phyloP scores from a whole-genome alignment of 139 green algal genomes.

The Coccomyxa sp. region DNA sequence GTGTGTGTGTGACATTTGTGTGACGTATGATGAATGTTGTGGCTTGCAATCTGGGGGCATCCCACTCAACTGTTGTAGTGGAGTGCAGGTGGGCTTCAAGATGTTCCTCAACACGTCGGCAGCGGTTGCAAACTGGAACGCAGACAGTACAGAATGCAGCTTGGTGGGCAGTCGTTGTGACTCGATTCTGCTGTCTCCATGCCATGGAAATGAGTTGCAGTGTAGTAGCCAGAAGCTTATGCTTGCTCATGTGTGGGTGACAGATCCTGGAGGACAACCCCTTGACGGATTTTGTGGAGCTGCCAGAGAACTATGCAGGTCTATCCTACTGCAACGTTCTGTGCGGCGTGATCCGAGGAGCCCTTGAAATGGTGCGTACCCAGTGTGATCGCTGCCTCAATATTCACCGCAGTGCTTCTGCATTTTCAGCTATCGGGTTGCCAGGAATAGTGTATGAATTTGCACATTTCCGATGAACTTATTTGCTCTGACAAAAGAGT shows the following conservation, averaged over 20 bases:
- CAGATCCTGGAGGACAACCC: slow-evolving; percentile 89
- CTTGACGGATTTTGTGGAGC: slow-evolving; percentile 94
- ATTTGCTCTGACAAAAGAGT: no score
- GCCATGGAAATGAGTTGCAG: neutral
- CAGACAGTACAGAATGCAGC: slow-evolving; percentile 80
- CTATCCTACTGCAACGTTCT: slow-evolving; percentile 90
- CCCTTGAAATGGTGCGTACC: slow-evolving; percentile 75
- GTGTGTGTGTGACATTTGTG: slow-evolving; percentile 23
- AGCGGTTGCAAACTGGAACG: slow-evolving; percentile 76
- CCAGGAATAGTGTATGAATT: no score
- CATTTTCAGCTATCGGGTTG: no score
- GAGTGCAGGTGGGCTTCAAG: slow-evolving; percentile 48
- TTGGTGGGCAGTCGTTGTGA: slow-evolving; percentile 39
- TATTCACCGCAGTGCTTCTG: no score
- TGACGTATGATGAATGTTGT: neutral
- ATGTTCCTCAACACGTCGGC: slow-evolving; percentile 90
- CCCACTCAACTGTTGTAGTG: neutral
- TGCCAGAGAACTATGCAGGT: slow-evolving; percentile 65
- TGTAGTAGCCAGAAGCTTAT: neutral
- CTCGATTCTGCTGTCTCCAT: neutral
- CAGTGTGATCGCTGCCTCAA: neutral
- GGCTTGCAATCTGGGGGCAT: neutral
- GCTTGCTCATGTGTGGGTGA: neutral
- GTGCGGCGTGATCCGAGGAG: slow-evolving; percentile 84
- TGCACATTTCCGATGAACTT: no score